Evolutionary conservation across 169 alveolate genomes (phyloP), one percentile per base, ranked within the genome.

Genomic region (Toxoplasma gondii): DNA sequence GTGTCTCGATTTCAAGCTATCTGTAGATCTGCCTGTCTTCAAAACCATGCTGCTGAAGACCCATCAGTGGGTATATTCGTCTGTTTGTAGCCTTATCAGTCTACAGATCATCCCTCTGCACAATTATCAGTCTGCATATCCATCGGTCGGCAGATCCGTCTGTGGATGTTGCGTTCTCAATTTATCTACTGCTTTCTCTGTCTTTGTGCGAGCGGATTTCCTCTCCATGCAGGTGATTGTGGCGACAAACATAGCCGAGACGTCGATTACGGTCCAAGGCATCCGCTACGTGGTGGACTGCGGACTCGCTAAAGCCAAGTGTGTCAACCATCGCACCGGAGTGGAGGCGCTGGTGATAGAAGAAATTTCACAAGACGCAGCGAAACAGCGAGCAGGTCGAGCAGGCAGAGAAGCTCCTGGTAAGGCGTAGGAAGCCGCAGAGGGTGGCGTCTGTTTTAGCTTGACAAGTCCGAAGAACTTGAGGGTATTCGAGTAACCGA

Each of bases 301-400:
- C 80, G 99, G 99, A 16, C 96, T 96, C 41, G 97, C 84, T 58
- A 97, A 98, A 96, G 92, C 95, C 81, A 86, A 97, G 94, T 92
- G 98, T 43, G 98, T 98, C 95, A 98, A 99, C 96, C 99, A 99
- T 36, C 98, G 98, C 94, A 96, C 99, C 58, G 99, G 99, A 87
- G 98, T 99, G 99, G 99, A 99, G 45, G 74, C 84, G n/a, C 92
- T 88, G 34, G 54, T 44, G 58, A 45, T 90, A 22, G 84, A 78
- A 70, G 93, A 94, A 44, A 88, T 94, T 0, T 88, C 92, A 31
- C 41, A 99, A 96, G 99, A 99, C 41, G 98, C 99, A 54, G 99
- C 99, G 1, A 98, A 98, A 94, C 99, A 99, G 98, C 98, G 99
- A 88, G 99, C 99, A 38, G 99, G 99, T 27, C 97, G 99, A 93